These are phyloP conservation scores for Colletotrichum cereale DNA, from an alignment of 2,329 filamentous ascomycete genomes.

Conservation along the genomic window DNA sequence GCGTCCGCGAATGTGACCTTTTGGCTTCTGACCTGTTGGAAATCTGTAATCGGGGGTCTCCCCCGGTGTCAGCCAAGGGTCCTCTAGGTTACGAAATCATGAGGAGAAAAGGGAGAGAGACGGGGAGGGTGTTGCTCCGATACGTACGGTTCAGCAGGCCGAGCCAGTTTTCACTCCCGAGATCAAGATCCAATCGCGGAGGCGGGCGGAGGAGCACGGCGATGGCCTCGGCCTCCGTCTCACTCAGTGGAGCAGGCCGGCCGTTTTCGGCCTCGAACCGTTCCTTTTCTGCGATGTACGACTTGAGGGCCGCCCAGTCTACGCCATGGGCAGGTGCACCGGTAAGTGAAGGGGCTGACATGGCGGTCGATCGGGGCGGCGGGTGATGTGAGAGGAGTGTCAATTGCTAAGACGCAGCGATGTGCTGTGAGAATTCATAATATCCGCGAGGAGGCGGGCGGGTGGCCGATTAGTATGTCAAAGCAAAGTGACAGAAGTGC, in stretches of 20 bases:
- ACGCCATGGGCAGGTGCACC: slow-evolving; percentile 30
- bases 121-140: background rate
- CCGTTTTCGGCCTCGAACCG: slow-evolving; percentile 48
- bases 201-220: slow-evolving; percentile 51
- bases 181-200: slow-evolving; percentile 42
- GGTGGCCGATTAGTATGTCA: too few relatives aligned
- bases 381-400: background rate
- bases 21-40: slow-evolving; percentile 30
- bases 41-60: background rate
- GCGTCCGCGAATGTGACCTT: slow-evolving; percentile 26
- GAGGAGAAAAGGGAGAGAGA: background rate
- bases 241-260: slow-evolving; percentile 52
- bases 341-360: background rate
- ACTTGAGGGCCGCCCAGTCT: slow-evolving; percentile 52
- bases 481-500: background rate
- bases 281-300: slow-evolving; percentile 57
- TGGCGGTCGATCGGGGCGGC: background rate
- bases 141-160: slow-evolving; percentile 53
- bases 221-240: slow-evolving; percentile 55
- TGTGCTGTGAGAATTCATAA: background rate
- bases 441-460: background rate
- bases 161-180: slow-evolving; percentile 54
- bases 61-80: background rate
- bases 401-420: background rate
- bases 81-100: background rate